Base-by-base conservation (phyloP, 371 early-diverging fungal species). In the Chytridium lagenaria region DNA sequence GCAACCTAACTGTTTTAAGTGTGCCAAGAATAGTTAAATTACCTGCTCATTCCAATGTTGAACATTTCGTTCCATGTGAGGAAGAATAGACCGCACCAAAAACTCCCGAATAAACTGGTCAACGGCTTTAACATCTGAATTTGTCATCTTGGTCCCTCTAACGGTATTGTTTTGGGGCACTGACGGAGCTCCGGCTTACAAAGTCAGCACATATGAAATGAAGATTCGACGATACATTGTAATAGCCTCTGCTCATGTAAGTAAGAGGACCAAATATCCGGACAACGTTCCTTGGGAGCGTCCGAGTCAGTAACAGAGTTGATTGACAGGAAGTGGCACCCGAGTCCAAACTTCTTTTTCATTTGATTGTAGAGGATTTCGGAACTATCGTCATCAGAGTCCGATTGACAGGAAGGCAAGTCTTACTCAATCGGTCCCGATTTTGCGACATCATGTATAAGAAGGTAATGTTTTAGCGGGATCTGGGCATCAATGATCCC, bases 1-100 rank as follows among this genome's bases (percentile, higher is more conserved):
- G 95, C 96, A 0, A 96, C 92, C 85, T 77, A 44, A 40, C 34
- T 50, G 36, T 30, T 77, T 73, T 55, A 22, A 69, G 23, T 55
- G 50, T 63, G 61, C 31, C 40, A 71, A 12, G 37, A 34, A 71
- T 51, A 55, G 0, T 36, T 3, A 66, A 38, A 15, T 30, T 52
- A 85, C 89, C 81, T 95, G 94, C 69, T 96, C 97, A 78, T 94
- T 95, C 90, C 94, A 93, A 59, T 88, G 87, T 37, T 92, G 91
- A 66, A 96, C 89, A 68, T 88, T 91, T 28, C 93, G 85, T 74
- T 97, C 94, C 96, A 97, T 94, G 72, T 90, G 92, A 0, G 96
- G 95, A 1, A 98, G 76, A 55, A 97, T 76, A 68, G 91, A 89
- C 59, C 92, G 92, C 1, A 87, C 82, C 36, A 91, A 82, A 80